Evolutionary conservation across 208 protist genomes (phyloP).

Genomic region (Leishmania guyanensis): DNA sequence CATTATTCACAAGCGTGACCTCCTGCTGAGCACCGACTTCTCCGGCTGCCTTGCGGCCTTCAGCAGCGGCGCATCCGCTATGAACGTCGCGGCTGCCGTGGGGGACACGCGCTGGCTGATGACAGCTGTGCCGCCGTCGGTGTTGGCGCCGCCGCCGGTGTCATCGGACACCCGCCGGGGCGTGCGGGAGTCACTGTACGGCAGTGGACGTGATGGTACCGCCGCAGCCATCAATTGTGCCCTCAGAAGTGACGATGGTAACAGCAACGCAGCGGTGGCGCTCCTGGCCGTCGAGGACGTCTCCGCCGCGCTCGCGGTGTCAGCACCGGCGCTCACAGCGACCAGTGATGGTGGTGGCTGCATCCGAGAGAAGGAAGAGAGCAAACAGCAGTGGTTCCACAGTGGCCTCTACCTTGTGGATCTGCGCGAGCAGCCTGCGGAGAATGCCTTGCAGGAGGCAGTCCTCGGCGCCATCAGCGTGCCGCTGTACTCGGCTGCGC

Average conservation of each 20-base stretch:
- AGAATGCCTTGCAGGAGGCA: constrained; percentile 16
- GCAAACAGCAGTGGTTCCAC: constrained; percentile 27
- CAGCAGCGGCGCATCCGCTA: constrained; percentile 29
- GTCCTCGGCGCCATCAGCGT: constrained; percentile 56
- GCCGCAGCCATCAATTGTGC: background rate
- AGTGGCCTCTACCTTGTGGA: constrained; percentile 65
- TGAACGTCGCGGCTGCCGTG: constrained; percentile 42
- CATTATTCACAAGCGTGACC: constrained; percentile 47
- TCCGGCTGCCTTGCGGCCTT: constrained; percentile 52
- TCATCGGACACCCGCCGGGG: background rate
- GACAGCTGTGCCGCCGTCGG: constrained; percentile 38
- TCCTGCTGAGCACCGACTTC: constrained; percentile 48
- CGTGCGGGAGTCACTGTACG: background rate
- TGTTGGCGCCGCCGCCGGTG: constrained; percentile 18
- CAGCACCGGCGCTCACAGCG: background rate
- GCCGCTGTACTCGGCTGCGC: constrained; percentile 19
- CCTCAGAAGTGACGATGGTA: background rate
- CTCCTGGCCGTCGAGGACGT: constrained; percentile 23
- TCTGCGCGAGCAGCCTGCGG: constrained; percentile 23
- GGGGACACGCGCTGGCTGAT: constrained; percentile 45
- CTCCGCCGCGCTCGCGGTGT: constrained; percentile 7
- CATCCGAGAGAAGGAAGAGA: background rate
- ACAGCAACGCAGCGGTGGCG: background rate
- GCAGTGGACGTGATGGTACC: background rate
- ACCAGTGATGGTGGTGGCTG: background rate